These are phyloP conservation scores for Rheum nobile DNA, from an alignment of 148 eudicot genomes.

Conservation along the genomic window DNA sequence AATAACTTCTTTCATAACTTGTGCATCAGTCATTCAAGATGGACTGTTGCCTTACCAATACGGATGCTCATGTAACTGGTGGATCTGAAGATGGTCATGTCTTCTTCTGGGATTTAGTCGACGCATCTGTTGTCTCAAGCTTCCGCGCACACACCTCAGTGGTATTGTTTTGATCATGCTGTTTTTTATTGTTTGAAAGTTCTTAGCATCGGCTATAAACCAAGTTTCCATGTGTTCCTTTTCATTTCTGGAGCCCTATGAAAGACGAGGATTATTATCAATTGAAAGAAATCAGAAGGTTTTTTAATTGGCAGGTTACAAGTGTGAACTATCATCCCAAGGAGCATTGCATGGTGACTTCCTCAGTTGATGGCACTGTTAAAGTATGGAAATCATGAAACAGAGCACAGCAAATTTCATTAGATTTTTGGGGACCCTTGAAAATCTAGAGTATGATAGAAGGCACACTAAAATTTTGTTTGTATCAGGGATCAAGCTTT, in stretches of 20 bases:
- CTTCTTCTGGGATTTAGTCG: slow-evolving; percentile 96
- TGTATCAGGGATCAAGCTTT: not conserved
- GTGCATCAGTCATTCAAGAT: slow-evolving; percentile 66
- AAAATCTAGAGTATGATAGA: too few relatives aligned
- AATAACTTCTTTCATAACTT: slow-evolving; percentile 6
- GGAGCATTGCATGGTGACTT: slow-evolving; percentile 76
- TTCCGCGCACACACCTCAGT: slow-evolving; percentile 91
- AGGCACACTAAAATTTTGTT: too few relatives aligned
- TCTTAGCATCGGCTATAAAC: too few relatives aligned
- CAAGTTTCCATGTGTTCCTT: too few relatives aligned
- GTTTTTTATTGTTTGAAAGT: not conserved
- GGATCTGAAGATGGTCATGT: slow-evolving; percentile 92
- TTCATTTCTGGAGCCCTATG: not conserved
- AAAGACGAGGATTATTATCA: not conserved
- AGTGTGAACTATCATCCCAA: slow-evolving; percentile 97
- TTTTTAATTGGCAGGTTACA: slow-evolving; percentile 51
- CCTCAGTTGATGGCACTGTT: slow-evolving; percentile 86
- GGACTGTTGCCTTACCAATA: slow-evolving; percentile 94
- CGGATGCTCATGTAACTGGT: slow-evolving; percentile 79
- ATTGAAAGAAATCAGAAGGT: not conserved
- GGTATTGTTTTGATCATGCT: slow-evolving; percentile 28
- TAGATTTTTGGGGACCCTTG: not conserved
- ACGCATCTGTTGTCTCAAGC: slow-evolving; percentile 64
- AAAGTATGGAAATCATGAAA: slow-evolving; percentile 72
- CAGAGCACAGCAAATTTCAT: not conserved